Evolutionary conservation across 805 yeast genomes (phyloP).

Genomic region (Cyberlindnera euphorbiae): DNA sequence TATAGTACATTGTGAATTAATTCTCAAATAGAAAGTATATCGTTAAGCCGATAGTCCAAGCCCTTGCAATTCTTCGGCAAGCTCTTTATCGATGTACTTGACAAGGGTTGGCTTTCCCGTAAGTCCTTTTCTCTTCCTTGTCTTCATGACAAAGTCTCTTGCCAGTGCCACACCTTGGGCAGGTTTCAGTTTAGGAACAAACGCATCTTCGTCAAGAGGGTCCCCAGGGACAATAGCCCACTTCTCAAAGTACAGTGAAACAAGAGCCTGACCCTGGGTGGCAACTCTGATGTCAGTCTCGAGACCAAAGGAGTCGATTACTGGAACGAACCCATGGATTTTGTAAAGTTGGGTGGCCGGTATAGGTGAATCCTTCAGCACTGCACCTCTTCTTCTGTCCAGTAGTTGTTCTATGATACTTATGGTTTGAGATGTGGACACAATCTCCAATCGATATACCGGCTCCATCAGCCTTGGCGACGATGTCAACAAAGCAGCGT

Average conservation of each 20-base stretch:
- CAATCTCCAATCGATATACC: slow-evolving; percentile 52
- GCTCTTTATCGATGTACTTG: slow-evolving; percentile 60
- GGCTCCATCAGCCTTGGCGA: slow-evolving; percentile 83
- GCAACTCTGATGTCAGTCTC: slow-evolving; percentile 79
- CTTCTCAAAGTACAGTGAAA: slow-evolving; percentile 56
- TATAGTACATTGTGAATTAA: no score
- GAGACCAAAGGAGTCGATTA: slow-evolving; percentile 84
- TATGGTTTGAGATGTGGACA: slow-evolving; percentile 47
- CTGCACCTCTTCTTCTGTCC: slow-evolving; percentile 65
- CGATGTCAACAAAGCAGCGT: slow-evolving; percentile 73
- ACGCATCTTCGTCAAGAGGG: slow-evolving; percentile 67
- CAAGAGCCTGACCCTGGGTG: slow-evolving; percentile 75
- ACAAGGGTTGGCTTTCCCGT: slow-evolving; percentile 64
- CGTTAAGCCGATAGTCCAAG: slow-evolving; percentile 34
- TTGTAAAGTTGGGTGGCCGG: slow-evolving; percentile 68
- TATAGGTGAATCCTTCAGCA: slow-evolving; percentile 45
- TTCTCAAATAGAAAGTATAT: no score
- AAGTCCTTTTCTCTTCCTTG: slow-evolving; percentile 84
- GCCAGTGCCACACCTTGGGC: slow-evolving; percentile 70
- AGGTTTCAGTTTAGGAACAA: slow-evolving; percentile 67
- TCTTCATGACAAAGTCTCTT: slow-evolving; percentile 84
- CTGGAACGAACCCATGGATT: slow-evolving; percentile 69
- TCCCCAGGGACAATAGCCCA: slow-evolving; percentile 90
- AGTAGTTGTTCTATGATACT: slow-evolving; percentile 46
- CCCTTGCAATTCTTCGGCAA: slow-evolving; percentile 48